These are phyloP conservation scores for Pelargonium nanum DNA, from an alignment of 345 rosid species.

Conservation along the genomic window DNA sequence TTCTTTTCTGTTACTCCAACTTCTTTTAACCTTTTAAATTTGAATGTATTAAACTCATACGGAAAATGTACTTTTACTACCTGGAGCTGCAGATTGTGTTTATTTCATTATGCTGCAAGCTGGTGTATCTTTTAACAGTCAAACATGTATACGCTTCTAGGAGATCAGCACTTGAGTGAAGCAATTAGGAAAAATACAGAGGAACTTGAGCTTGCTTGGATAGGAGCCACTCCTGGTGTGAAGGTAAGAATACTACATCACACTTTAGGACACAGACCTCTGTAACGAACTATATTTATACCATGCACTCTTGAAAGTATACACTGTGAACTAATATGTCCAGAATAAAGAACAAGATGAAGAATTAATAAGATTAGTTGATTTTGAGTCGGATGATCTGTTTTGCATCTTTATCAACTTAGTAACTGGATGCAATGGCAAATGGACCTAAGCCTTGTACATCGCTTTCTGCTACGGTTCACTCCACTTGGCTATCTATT, in stretches of 20 bases:
- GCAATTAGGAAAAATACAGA: conserved; percentile 15
- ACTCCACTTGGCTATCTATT: too few relatives aligned
- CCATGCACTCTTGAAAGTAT: neutral
- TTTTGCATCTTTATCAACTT: too few relatives aligned
- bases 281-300: neutral
- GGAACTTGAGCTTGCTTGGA: conserved; percentile 28
- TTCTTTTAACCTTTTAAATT: neutral
- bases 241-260: conserved; percentile 12
- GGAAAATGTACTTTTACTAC: too few relatives aligned
- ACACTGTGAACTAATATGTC: neutral
- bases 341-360: neutral
- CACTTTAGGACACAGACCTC: neutral
- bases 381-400: neutral
- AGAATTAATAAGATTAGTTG: neutral
- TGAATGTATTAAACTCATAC: neutral
- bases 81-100: neutral
- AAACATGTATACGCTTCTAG: conserved; percentile 9
- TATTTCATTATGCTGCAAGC: neutral
- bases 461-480: too few relatives aligned
- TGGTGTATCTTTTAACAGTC: conserved; percentile 10
- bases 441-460: too few relatives aligned
- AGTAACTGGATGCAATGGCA: too few relatives aligned
- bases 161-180: conserved; percentile 18
- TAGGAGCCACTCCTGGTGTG: conserved; percentile 21
- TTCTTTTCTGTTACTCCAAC: neutral